Evolutionary conservation across 768 basidiomycete genomes (phyloP).

Genomic region (Saitozyma podzolica): DNA sequence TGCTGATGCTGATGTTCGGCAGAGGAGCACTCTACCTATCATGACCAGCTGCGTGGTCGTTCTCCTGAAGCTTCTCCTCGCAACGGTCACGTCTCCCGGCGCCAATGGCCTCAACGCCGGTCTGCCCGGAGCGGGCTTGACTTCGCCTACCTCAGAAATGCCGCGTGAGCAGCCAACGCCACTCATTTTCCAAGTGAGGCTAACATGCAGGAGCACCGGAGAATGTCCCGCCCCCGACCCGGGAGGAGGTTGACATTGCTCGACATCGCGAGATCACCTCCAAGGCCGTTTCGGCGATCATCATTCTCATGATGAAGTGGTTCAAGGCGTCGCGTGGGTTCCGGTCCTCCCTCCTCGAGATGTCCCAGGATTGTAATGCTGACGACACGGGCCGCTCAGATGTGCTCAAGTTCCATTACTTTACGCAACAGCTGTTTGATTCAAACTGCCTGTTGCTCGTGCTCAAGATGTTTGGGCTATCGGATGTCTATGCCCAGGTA

Average conservation of each 20-base stretch:
- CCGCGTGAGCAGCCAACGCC: conserved; percentile 48
- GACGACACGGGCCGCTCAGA: conserved; percentile 58
- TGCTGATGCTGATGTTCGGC: conserved; percentile 2
- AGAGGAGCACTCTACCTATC: conserved; percentile 81
- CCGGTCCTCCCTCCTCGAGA: neutral
- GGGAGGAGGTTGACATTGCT: conserved; percentile 89
- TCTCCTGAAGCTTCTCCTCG: conserved; percentile 83
- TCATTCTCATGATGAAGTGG: conserved; percentile 90
- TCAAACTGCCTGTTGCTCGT: conserved; percentile 91
- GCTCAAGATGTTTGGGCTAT: conserved; percentile 96
- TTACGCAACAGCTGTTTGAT: conserved; percentile 91
- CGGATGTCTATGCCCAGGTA: conserved; percentile 81
- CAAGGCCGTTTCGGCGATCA: conserved; percentile 93
- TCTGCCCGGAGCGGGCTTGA: conserved; percentile 6
- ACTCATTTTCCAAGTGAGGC: too few relatives aligned
- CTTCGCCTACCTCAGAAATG: conserved; percentile 41
- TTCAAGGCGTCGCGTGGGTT: conserved; percentile 94
- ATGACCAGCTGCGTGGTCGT: conserved; percentile 90
- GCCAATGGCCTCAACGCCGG: conserved; percentile 13
- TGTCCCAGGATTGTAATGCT: neutral
- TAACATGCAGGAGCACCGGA: neutral
- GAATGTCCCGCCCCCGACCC: conserved; percentile 57
- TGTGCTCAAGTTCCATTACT: conserved; percentile 96
- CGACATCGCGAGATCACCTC: conserved; percentile 96
- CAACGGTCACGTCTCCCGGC: conserved; percentile 82